Evolutionary conservation across 768 basidiomycete species (phyloP).

Genomic region (Guyanaporus albipodus): DNA sequence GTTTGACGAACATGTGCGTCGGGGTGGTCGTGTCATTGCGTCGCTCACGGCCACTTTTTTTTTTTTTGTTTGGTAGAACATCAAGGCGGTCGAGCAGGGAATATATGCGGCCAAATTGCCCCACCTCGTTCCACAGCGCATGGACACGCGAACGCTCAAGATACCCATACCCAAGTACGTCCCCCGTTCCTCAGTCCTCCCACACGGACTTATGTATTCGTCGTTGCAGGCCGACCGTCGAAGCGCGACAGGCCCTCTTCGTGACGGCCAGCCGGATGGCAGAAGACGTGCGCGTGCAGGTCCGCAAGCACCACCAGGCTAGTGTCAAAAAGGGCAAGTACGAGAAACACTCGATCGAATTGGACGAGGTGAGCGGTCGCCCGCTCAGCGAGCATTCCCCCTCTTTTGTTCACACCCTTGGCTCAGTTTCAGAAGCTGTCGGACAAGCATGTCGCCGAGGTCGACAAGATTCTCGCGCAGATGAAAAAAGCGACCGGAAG

Average conservation of each 20-base stretch:
- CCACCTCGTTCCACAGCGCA: slow-evolving; percentile 64
- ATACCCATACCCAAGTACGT: slow-evolving; percentile 77
- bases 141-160: slow-evolving; percentile 68
- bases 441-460: slow-evolving; percentile 57
- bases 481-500: slow-evolving; percentile 54
- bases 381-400: not conserved
- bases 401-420: not conserved
- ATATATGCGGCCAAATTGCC: slow-evolving; percentile 75
- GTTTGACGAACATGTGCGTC: slow-evolving; percentile 72
- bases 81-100: slow-evolving; percentile 72
- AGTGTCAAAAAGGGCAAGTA: slow-evolving; percentile 68
- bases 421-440: slow-evolving; percentile 70
- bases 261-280: slow-evolving; percentile 56
- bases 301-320: slow-evolving; percentile 66
- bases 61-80: slow-evolving; percentile 46
- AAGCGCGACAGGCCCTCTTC: slow-evolving; percentile 56
- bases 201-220: too few relatives aligned
- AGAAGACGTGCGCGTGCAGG: slow-evolving; percentile 71
- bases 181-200: too few relatives aligned
- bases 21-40: not conserved
- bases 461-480: slow-evolving; percentile 61
- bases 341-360: slow-evolving; percentile 61
- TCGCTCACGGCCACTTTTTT: too few relatives aligned
- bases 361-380: slow-evolving; percentile 49
- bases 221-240: slow-evolving; percentile 64